These are phyloP conservation scores for Pseudozyma pruni DNA, from an alignment of 1,284 basidiomycete species.

Conservation along the genomic window DNA sequence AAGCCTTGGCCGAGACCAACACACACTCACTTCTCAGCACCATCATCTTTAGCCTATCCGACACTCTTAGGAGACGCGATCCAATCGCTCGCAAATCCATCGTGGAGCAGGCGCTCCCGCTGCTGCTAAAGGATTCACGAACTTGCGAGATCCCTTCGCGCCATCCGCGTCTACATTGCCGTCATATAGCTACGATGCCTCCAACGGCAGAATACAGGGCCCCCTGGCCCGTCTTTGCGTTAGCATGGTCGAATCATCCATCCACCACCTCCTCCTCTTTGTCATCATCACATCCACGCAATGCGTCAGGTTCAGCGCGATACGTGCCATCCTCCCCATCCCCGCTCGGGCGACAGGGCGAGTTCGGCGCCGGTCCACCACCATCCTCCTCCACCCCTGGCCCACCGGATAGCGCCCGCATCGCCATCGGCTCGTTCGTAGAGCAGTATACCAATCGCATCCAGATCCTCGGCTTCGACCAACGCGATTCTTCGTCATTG, in stretches of 20 bases:
- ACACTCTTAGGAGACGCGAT: neutral
- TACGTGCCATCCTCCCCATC: constrained; percentile 49
- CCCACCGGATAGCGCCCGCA: constrained; percentile 51
- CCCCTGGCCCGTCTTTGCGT: constrained; percentile 58
- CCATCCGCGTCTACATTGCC: too few species aligned
- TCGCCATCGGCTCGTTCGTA: constrained; percentile 65
- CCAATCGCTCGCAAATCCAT: too few species aligned
- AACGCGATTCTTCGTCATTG: constrained; percentile 42
- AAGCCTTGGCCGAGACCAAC: constrained; percentile 4
- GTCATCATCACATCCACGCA: constrained; percentile 42
- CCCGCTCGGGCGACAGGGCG: constrained; percentile 39
- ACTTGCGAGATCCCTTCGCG: too few species aligned
- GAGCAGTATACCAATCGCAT: constrained; percentile 66
- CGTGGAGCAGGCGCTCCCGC: too few species aligned
- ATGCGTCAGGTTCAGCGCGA: constrained; percentile 38
- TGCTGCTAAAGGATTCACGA: too few species aligned
- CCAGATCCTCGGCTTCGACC: constrained; percentile 61
- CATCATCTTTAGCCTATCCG: neutral
- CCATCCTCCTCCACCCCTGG: constrained; percentile 22
- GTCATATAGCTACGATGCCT: too few species aligned
- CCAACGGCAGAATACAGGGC: constrained; percentile 48
- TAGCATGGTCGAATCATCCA: constrained; percentile 60
- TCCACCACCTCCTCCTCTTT: constrained; percentile 43
- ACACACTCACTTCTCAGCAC: constrained; percentile 3
- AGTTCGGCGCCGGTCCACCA: constrained; percentile 25